Evolutionary conservation across 83 land plant species (phyloP).

Genomic region (Thuja plicata): DNA sequence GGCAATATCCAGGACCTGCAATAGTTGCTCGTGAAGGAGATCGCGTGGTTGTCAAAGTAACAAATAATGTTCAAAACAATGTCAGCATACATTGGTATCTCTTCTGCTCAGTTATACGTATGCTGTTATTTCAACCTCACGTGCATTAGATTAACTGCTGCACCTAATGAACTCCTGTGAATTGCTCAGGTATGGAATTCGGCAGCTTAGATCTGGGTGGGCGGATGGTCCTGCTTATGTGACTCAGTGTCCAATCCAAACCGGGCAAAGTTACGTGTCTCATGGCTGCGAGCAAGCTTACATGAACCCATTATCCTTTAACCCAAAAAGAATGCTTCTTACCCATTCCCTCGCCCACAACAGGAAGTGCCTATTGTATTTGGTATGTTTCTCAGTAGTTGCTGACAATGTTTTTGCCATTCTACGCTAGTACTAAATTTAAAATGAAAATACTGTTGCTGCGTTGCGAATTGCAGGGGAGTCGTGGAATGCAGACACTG

Average conservation of each 20-base stretch:
- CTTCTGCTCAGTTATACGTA: background rate
- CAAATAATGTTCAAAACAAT: constrained; percentile 30
- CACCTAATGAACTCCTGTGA: no score
- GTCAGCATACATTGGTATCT: constrained; percentile 28
- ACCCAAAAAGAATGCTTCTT: background rate
- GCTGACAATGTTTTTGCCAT: no score
- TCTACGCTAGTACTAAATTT: no score
- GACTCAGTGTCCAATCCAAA: constrained; percentile 7
- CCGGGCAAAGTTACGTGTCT: background rate
- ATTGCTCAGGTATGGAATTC: background rate
- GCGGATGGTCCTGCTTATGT: background rate
- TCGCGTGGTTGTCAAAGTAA: constrained; percentile 12
- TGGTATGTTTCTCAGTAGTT: background rate
- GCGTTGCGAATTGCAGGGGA: no score
- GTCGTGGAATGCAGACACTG: no score
- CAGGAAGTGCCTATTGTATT: background rate
- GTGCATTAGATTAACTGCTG: no score
- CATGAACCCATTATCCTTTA: background rate
- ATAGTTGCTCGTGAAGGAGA: constrained; percentile 47
- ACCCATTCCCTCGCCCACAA: background rate
- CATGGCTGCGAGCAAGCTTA: background rate
- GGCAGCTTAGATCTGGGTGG: constrained; percentile 8
- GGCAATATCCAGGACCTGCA: constrained; percentile 31
- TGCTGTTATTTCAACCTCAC: no score
- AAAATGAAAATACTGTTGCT: background rate